Percentiles rank a stretch among this genome's conserved stretches.
Conservation (phyloP, 2,329 filamentous ascomycete genomes). For the Mycogone perniciosa region DNA sequence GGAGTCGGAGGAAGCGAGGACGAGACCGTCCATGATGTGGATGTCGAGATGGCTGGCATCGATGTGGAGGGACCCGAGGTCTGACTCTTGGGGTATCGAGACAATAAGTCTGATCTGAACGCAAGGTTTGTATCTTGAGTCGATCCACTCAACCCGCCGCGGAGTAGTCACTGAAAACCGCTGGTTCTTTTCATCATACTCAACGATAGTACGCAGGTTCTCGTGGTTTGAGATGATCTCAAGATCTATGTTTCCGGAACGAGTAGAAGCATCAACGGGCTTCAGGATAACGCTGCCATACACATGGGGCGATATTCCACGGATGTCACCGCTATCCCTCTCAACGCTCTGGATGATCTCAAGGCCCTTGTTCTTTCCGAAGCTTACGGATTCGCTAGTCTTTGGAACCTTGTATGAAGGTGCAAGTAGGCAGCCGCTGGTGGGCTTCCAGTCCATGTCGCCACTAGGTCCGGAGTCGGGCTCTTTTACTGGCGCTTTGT, state of each 20-base stretch:
- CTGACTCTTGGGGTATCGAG: constrained; percentile 36
- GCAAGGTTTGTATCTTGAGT: constrained; percentile 32
- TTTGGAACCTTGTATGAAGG: constrained; percentile 15
- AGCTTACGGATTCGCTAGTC: constrained; percentile 23
- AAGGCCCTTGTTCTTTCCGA: constrained; percentile 31
- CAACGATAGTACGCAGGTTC: constrained; percentile 28
- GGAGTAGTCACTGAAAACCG: constrained; percentile 35
- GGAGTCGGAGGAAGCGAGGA: constrained; percentile 25
- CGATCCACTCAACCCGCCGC: constrained; percentile 27
- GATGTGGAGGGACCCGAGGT: constrained; percentile 33
- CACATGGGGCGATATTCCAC: constrained; percentile 30
- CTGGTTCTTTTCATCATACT: constrained; percentile 31
- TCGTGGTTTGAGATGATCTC: constrained; percentile 42
- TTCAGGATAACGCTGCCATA: constrained; percentile 42
- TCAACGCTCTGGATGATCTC: constrained; percentile 34
- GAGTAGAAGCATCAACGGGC: constrained; percentile 26
- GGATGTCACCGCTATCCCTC: constrained; percentile 14
- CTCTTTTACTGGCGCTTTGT: constrained; percentile 20
- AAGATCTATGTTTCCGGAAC: constrained; percentile 33
- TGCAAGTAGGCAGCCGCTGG: constrained; percentile 21
- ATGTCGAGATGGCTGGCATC: constrained; percentile 34
- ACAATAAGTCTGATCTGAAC: constrained; percentile 42
- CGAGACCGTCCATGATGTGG: constrained; percentile 34
- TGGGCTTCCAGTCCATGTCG: constrained; percentile 24
- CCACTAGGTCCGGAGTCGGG: constrained; percentile 14